Conservation (phyloP, 2,329 filamentous ascomycete genomes). For the Ceratocystis albifundus region DNA sequence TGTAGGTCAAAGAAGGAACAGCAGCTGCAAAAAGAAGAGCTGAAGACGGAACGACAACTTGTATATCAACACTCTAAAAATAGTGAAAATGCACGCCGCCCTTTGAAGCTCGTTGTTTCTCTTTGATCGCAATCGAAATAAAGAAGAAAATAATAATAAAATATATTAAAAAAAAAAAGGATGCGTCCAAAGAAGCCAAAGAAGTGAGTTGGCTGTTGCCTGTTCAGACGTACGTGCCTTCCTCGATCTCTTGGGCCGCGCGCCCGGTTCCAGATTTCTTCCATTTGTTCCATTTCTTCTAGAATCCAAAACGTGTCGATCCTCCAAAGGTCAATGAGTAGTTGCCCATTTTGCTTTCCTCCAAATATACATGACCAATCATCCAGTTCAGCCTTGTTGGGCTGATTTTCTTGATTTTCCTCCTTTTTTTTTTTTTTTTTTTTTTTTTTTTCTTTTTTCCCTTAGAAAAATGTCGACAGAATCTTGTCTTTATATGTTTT, state of each 20-base stretch:
- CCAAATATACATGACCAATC: no score
- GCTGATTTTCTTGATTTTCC: not conserved
- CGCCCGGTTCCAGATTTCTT: not conserved
- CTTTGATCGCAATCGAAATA: no score
- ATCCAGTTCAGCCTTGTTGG: not conserved
- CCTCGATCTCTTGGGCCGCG: not conserved
- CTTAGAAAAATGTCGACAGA: no score
- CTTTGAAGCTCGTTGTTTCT: not conserved
- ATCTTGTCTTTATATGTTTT: not conserved
- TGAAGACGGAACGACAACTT: not conserved
- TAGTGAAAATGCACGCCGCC: not conserved
- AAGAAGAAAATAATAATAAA: no score
- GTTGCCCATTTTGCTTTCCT: not conserved
- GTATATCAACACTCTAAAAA: constrained; percentile 1
- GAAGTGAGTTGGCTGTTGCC: not conserved
- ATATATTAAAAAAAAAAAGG: no score
- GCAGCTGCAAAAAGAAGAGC: not conserved
- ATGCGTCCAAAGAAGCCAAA: no score
- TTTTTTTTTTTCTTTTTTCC: not conserved
- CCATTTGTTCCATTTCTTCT: constrained; percentile 6
- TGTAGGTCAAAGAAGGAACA: not conserved
- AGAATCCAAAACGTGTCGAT: not conserved
- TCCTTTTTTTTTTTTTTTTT: not conserved
- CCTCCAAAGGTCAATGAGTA: constrained; percentile 2
- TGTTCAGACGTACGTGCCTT: constrained; percentile 1